phyloP scores from a whole-genome alignment of 2,329 filamentous ascomycete genomes.

The Escovopsis sp. region DNA sequence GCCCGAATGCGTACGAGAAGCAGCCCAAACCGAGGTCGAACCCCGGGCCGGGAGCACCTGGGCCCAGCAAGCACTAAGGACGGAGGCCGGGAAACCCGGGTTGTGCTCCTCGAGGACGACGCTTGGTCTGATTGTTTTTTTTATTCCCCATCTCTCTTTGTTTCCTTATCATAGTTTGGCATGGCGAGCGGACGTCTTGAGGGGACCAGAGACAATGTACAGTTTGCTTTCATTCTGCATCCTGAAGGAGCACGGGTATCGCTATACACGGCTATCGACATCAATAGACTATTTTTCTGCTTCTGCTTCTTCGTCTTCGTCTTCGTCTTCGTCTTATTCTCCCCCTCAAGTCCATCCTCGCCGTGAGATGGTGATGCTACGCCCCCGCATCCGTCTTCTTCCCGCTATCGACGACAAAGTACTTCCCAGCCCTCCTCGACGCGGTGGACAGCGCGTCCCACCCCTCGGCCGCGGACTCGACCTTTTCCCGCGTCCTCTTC shows the following conservation, averaged over 20 bases:
- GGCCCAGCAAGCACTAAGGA: neutral
- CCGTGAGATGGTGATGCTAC: neutral
- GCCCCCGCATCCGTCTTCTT: constrained; percentile 19
- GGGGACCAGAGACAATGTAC: neutral
- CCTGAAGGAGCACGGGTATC: too few species aligned
- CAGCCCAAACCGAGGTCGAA: constrained; percentile 33
- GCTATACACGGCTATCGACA: neutral
- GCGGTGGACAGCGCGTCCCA: constrained; percentile 61
- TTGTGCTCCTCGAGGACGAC: neutral
- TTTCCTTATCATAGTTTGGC: neutral
- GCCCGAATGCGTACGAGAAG: constrained; percentile 73
- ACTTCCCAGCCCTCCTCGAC: constrained; percentile 50
- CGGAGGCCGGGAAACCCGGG: neutral
- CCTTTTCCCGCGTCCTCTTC: constrained; percentile 19
- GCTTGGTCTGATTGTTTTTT: neutral
- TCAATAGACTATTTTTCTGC: neutral
- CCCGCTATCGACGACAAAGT: constrained; percentile 60
- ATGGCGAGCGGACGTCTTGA: neutral
- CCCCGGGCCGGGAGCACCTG: too few species aligned
- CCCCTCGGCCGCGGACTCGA: constrained; percentile 37
- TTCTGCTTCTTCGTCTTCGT: neutral
- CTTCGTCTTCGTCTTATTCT: too few species aligned
- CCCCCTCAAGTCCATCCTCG: too few species aligned
- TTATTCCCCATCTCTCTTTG: neutral
- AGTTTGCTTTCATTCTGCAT: too few species aligned